These are phyloP conservation scores for Calonectria fujianensis DNA, from an alignment of 2,329 filamentous ascomycete species.

Conservation along the genomic window DNA sequence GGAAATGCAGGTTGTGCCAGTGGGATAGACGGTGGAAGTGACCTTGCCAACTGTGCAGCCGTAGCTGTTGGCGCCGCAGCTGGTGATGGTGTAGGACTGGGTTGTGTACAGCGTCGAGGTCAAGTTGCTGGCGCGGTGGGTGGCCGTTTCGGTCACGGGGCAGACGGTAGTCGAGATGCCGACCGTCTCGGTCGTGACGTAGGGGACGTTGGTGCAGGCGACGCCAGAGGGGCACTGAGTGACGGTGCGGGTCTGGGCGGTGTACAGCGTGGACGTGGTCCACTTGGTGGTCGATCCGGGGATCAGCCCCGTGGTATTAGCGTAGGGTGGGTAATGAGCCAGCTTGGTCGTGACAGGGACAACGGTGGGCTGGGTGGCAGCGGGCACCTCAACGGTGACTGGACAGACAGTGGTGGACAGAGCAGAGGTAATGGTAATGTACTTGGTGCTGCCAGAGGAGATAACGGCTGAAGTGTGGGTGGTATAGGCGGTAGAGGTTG, in stretches of 20 bases:
- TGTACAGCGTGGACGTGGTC: slow-evolving; percentile 47
- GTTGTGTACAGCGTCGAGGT: slow-evolving; percentile 52
- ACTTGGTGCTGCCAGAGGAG: neutral
- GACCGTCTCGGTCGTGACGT: slow-evolving; percentile 57
- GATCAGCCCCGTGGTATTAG: slow-evolving; percentile 12
- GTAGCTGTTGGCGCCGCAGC: slow-evolving; percentile 53
- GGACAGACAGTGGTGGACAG: neutral
- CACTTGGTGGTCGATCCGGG: slow-evolving; percentile 45
- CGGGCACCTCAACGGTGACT: slow-evolving; percentile 3
- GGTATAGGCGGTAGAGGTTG: neutral
- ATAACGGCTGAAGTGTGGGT: neutral
- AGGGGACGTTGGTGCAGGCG: slow-evolving; percentile 26
- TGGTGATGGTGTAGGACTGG: slow-evolving; percentile 56
- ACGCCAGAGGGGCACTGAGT: slow-evolving; percentile 48
- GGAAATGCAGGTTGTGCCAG: slow-evolving; percentile 59
- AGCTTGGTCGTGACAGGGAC: slow-evolving; percentile 28
- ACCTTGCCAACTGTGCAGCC: slow-evolving; percentile 55
- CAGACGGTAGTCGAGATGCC: slow-evolving; percentile 34
- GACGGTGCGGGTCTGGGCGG: slow-evolving; percentile 47
- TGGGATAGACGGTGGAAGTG: slow-evolving; percentile 52
- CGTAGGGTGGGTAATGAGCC: slow-evolving; percentile 24
- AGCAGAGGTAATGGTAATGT: neutral
- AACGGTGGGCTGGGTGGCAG: slow-evolving; percentile 9
- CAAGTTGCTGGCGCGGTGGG: neutral
- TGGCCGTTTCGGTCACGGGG: slow-evolving; percentile 35